Conservation (phyloP, 148 eudicot genomes). For the Linanthus parryae region DNA sequence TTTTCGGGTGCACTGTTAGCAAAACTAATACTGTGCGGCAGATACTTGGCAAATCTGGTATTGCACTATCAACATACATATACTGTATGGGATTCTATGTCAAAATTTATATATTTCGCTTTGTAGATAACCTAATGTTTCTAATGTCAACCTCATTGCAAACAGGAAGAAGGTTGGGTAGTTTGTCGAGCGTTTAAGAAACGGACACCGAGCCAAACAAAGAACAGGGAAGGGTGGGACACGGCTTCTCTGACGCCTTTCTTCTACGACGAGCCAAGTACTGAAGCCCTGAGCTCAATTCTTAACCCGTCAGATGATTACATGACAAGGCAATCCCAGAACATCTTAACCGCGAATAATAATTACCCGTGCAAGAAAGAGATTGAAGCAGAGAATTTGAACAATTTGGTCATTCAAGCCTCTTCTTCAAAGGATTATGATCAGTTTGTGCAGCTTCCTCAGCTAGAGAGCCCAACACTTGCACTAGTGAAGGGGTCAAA, state of each 20-base stretch:
- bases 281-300: conserved; percentile 29
- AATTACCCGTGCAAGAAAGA: conserved; percentile 71
- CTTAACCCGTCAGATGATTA: conserved; percentile 33
- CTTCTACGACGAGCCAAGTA: conserved; percentile 31
- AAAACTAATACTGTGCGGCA: too few relatives aligned
- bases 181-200: conserved; percentile 60
- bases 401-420: conserved; percentile 22
- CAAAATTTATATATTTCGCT: too few relatives aligned
- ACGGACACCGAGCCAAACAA: conserved; percentile 24
- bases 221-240: conserved; percentile 31
- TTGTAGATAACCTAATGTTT: too few relatives aligned
- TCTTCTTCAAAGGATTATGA: too few relatives aligned
- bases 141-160: too few relatives aligned
- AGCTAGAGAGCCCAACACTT: conserved; percentile 67
- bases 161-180: conserved; percentile 72
- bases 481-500: conserved; percentile 37
- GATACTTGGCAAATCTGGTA: too few relatives aligned
- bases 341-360: conserved; percentile 23
- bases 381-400: conserved; percentile 33
- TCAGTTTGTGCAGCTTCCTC: conserved; percentile 69
- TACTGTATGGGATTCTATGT: too few relatives aligned
- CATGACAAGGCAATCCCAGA: conserved; percentile 23
- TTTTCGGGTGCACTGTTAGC: too few relatives aligned
- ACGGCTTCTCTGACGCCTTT: conserved; percentile 18
- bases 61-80: too few relatives aligned